Base-by-base conservation (phyloP, 1,284 basidiomycete species). In the Lentinus polychrous region DNA sequence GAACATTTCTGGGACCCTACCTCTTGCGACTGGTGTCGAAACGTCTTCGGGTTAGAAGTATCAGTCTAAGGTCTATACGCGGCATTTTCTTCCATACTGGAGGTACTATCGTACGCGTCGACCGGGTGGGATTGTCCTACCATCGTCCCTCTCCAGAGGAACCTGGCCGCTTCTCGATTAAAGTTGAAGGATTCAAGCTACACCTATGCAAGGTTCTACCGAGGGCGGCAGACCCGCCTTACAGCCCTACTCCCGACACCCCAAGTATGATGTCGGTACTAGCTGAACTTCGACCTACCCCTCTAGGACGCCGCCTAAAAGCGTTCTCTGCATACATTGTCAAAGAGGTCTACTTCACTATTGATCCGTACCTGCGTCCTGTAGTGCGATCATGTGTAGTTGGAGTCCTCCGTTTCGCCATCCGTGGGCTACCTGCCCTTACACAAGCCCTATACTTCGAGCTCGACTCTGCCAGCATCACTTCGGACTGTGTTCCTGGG, bases 41-140 rank as follows among this genome's bases (percentile, higher is more conserved):
- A 42, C 81, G 78, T 54, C 67, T 88, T 51, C 78, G 78, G 17
- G 72, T 86, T 24, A 75, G 79, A 37, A 86, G 82, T 58, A 73
- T 88, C 49, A 88, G 86, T 60, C 66, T 86, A 37, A 76, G 83
- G 46, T 89, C 86, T 20, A 78, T 89, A 53, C 79, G 83, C 41
- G 86, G 86, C 20, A 68, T 89, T 33, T 86, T 83, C 64, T 73
- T 86, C 50, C 73, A 76, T 43, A 69, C 68, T 36, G 78, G 79
- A 36, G 65, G 62, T 45, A 67, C 72, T 46, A 78, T 73, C 35
- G 75, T 76, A 66, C 74, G 71, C 37, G 69, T 83, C 11, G 84
- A 88, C 49, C 80, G 86, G 46, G 75, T 88, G 45, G 76, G 79
- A 35, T 79, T 81, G 57, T 70, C 74, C 42, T 80, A 73, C 54